Base-by-base conservation (phyloP, 805 yeast species). In the Starmera pachycereana region DNA sequence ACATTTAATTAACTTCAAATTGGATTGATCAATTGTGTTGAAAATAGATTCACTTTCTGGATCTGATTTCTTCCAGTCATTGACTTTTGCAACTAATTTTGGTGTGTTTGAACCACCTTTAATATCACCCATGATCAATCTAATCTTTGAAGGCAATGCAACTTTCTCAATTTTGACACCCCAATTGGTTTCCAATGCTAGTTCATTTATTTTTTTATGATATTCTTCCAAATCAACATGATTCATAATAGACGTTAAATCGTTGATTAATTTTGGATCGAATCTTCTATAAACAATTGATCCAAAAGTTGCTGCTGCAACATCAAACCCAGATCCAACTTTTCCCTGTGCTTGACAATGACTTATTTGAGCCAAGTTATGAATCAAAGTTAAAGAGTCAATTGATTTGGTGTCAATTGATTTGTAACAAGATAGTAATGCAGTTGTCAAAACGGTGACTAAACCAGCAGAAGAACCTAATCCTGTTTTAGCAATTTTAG, bases 251-350 rank as follows among this genome's bases (percentile, higher is more conserved):
- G 60, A 56, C 27, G 27, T 22, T 31, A 74, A 53, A 27, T 49
- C 53, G 29, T 61, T 62, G 37, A 76, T 72, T 30, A 75, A 44
- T 7, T 49, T 57, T 0, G 95, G 85, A 3, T 68, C 63, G 52
- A 92, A 92, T 44, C 98, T 67, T 35, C 74, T 69, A 59, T 92
- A 92, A 6, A 78, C 69, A 36, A 89, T 81, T 0, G 96, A 83
- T 2, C 98, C 98, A 59, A 71, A 90, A 0, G 85, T 81, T 0
- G 98, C 98, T 22, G 97, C 81, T 0, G 96, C 97, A 33, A 92
- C 95, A 56, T 92, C 98, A 60, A 92, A 92, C 0, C 98, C 98
- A 4, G 96, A 87, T 0, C 98, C 98, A 22, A 92, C 79, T 59
- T 92, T 92, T 29, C 86, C 85, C 58, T 92, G 98, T 3, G 98